Conservation (phyloP, 208 protist genomes). For the Trypanosoma congolense region DNA sequence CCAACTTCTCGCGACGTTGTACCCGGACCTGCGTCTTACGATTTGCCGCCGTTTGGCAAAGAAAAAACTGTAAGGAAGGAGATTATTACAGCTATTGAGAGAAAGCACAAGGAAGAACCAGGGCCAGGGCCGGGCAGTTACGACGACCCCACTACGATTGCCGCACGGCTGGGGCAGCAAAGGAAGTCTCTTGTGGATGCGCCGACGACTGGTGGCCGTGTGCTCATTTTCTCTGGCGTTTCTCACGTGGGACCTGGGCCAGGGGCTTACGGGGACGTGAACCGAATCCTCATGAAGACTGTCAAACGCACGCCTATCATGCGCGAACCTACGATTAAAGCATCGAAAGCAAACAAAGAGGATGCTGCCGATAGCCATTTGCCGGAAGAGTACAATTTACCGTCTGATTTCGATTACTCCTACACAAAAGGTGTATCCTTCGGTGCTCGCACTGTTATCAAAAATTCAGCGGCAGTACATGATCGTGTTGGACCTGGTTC, state of each 20-base stretch:
- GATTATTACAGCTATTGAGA: conserved; percentile 29
- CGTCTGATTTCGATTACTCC: conserved; percentile 80
- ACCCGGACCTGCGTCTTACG: conserved; percentile 47
- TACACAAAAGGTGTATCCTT: conserved; percentile 70
- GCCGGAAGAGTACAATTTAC: conserved; percentile 24
- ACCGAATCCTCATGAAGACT: conserved; percentile 41
- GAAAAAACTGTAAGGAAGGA: conserved; percentile 26
- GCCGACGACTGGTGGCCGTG: conserved; percentile 59
- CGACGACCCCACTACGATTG: conserved; percentile 71
- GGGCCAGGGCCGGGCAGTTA: conserved; percentile 61
- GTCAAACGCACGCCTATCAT: conserved; percentile 51
- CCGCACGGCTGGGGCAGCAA: conserved; percentile 27
- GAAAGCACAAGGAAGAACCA: conserved; percentile 17
- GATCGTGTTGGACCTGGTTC: conserved; percentile 7
- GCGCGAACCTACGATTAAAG: conserved; percentile 8
- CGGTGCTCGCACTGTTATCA: not conserved
- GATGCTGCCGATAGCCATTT: not conserved
- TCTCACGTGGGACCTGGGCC: conserved; percentile 38
- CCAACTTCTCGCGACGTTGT: conserved; percentile 26
- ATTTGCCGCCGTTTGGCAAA: conserved; percentile 45
- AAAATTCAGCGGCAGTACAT: not conserved
- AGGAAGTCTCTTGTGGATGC: conserved; percentile 29
- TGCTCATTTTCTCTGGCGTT: conserved; percentile 21
- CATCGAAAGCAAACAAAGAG: not conserved
- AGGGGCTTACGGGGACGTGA: conserved; percentile 41